Percentiles rank a stretch among this genome's conserved stretches.
Conservation (phyloP, 2,329 filamentous ascomycete genomes). For the Cytospora schulzeri region DNA sequence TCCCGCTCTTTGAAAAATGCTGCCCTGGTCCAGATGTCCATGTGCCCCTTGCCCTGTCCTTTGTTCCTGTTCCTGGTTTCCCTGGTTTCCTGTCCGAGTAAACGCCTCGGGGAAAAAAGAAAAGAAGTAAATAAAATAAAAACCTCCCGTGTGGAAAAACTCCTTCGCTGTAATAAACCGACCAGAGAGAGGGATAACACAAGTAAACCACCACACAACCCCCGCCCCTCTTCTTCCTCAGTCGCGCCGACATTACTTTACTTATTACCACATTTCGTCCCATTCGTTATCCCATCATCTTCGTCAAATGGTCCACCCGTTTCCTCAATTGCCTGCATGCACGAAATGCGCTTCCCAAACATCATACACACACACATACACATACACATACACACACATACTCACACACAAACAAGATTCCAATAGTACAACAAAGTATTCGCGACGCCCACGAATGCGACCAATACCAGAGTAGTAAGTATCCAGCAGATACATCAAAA, state of each 20-base stretch:
- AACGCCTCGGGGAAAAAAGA: neutral
- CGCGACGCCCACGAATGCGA: neutral
- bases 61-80: neutral
- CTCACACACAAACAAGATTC: too few relatives aligned
- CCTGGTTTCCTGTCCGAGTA: neutral
- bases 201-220: neutral
- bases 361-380: neutral
- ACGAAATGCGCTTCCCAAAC: neutral
- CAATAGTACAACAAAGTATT: neutral
- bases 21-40: neutral
- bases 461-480: too few relatives aligned
- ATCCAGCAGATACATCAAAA: too few relatives aligned
- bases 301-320: neutral
- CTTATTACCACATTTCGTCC: neutral
- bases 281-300: neutral
- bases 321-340: neutral
- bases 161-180: neutral
- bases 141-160: neutral
- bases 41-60: neutral
- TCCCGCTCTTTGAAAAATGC: constrained; percentile 4
- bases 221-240: neutral
- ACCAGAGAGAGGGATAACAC: neutral
- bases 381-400: too few relatives aligned
- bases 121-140: too few relatives aligned
- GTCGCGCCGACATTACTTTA: neutral